These are phyloP conservation scores for Amphicarpaea edgeworthii DNA, from an alignment of 306 rosid species.

Conservation along the genomic window DNA sequence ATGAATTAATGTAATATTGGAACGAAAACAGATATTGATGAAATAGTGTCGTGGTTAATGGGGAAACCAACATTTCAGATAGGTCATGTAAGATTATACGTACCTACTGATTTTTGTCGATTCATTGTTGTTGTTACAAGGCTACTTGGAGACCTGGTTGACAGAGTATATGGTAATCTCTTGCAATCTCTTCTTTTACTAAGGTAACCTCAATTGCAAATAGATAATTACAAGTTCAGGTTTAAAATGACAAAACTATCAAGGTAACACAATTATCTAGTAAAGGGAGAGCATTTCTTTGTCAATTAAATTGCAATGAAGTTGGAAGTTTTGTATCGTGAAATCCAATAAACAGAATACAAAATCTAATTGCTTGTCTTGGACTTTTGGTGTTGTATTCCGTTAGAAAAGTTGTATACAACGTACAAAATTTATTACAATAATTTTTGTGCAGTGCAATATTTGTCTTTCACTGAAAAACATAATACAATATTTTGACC, in stretches of 20 bases:
- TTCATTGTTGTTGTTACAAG: conserved; percentile 12
- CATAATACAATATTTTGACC: neutral
- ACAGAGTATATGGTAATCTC: neutral
- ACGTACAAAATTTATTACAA: neutral
- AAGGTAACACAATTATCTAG: neutral
- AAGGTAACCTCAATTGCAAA: conserved; percentile 6
- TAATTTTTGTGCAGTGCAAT: neutral
- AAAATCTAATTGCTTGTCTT: neutral
- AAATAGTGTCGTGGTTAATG: conserved; percentile 40
- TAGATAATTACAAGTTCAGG: neutral
- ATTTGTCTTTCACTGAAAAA: neutral
- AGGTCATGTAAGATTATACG: conserved; percentile 34
- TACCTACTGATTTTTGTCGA: conserved; percentile 25
- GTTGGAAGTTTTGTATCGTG: neutral
- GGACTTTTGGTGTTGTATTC: neutral
- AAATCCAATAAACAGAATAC: neutral
- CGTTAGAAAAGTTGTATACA: neutral
- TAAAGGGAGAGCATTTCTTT: neutral
- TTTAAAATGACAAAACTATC: neutral
- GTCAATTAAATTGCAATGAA: neutral
- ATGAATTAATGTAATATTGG: conserved; percentile 53
- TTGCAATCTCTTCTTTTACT: neutral
- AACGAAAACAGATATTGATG: conserved; percentile 50
- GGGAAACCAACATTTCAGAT: conserved; percentile 41
- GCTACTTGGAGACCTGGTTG: conserved; percentile 9